Conservation (phyloP, 345 rosid genomes). For the Bruguiera sexangula region DNA sequence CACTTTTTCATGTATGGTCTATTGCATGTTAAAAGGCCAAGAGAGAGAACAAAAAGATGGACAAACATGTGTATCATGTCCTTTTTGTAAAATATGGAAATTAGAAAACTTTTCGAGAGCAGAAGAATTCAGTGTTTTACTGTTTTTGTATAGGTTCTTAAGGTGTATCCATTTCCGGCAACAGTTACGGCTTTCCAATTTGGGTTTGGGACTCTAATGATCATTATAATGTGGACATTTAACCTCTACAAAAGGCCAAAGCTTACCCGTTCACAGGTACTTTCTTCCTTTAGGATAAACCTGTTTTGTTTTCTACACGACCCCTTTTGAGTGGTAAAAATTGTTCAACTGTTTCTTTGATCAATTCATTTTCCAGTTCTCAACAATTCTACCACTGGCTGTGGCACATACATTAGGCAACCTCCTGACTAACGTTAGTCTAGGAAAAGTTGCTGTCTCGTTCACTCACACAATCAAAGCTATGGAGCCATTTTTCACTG, state of each 20-base stretch:
- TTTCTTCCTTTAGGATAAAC: background rate
- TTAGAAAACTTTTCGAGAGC: background rate
- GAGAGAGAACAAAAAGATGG: too few species aligned
- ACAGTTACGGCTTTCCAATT: slow-evolving; percentile 74
- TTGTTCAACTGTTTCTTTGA: background rate
- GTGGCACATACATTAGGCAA: slow-evolving; percentile 78
- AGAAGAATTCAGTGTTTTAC: background rate
- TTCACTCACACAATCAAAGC: slow-evolving; percentile 95
- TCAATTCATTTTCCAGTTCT: slow-evolving; percentile 43
- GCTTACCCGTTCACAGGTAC: slow-evolving; percentile 63
- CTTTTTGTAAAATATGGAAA: too few species aligned
- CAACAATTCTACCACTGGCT: slow-evolving; percentile 66
- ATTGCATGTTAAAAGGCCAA: too few species aligned
- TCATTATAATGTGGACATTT: slow-evolving; percentile 61
- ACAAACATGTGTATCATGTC: too few species aligned
- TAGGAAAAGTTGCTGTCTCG: slow-evolving; percentile 74
- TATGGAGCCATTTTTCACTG: slow-evolving; percentile 92
- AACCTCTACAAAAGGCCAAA: slow-evolving; percentile 63
- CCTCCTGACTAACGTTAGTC: slow-evolving; percentile 72
- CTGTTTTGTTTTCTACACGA: too few species aligned
- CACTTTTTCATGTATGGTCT: too few species aligned
- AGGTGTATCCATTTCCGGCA: slow-evolving; percentile 74
- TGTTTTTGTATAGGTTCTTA: slow-evolving; percentile 53
- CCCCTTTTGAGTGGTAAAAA: too few species aligned
- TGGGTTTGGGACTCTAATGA: slow-evolving; percentile 67